Evolutionary conservation across 495 filamentous ascomycete species (phyloP), one percentile per base, ranked within the genome.

Genomic region (Opeltia flavorubescens): DNA sequence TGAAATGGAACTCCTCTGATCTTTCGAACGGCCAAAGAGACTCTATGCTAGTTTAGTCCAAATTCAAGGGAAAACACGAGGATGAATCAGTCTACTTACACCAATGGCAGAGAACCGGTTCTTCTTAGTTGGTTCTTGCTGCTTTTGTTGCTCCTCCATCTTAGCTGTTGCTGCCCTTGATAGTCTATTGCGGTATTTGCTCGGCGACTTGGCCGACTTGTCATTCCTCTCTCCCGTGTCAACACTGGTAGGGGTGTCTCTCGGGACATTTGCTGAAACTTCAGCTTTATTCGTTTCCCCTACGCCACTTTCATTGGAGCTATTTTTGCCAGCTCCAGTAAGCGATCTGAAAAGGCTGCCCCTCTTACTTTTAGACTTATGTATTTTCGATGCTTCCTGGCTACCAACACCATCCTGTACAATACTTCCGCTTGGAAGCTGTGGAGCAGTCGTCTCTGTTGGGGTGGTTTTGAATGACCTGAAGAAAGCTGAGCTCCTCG

Each of bases 41-140:
- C 28, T 52, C 55, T 51, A 39, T 28, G 41, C 15, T 24, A 43
- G 1, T 46, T 52, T 41, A 58, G 54, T 31, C 29, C 44, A 1
- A 33, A 34, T 24, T 36, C 47, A 26, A 2, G 28, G 11, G 44
- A 13, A 25, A n/a, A 6, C 3, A 9, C 4, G 18, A 41, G 2
- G 1, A 23, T 12, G n/a, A n/a, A 4, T 4, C 5, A 41, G 20
- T 13, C 17, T 41, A 40, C 62, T 45, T 34, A 54, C 52, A 9
- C 66, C 62, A 24, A 73, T 51, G 9, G 58, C 57, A 1, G 69
- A 72, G 44, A 72, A 71, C 25, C 69, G 56, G 29, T 65, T 69
- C 52, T 72, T 75, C 60, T 71, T 72, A 13, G 52, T 47, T 35
- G 18, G 1, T 31, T 54, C 54, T 28, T 33, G 43, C 21, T 23